Conservation (phyloP, 331 rosid genomes). For the Cydonia oblonga region DNA sequence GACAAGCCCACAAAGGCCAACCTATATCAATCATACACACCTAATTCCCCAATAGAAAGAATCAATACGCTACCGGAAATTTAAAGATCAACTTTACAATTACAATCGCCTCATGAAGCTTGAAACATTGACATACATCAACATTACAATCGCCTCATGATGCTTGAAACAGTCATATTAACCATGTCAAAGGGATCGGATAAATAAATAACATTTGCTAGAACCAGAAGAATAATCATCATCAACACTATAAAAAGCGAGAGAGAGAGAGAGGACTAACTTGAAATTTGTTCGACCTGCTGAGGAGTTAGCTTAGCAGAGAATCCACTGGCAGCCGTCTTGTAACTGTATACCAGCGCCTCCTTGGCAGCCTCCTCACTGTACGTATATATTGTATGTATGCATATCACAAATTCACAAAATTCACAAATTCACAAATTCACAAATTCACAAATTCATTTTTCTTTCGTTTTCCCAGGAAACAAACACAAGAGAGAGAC, state of each 20-base stretch:
- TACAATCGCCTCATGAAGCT: not conserved
- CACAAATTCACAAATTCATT: not conserved
- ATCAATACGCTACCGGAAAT: not conserved
- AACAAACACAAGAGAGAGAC: constrained; percentile 5
- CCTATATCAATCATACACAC: not conserved
- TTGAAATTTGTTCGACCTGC: constrained; percentile 62
- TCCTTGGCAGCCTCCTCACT: constrained; percentile 94
- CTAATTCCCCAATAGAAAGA: not conserved
- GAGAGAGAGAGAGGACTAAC: constrained; percentile 23
- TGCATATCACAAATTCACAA: not conserved
- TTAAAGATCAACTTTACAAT: not conserved
- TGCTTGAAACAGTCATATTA: not conserved
- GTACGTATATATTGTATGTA: not conserved
- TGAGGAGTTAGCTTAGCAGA: constrained; percentile 93
- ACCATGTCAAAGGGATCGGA: not conserved
- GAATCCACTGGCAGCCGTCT: constrained; percentile 82
- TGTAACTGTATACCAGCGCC: constrained; percentile 82
- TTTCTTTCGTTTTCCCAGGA: constrained; percentile 1
- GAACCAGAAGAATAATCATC: not conserved
- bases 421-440: not conserved
- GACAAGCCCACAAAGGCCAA: not conserved
- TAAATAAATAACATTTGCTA: not conserved
- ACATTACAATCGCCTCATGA: not conserved
- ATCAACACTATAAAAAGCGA: not conserved
- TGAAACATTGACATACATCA: not conserved